These are phyloP conservation scores for Corymbia maculata DNA, from an alignment of 345 rosid species.

Conservation along the genomic window DNA sequence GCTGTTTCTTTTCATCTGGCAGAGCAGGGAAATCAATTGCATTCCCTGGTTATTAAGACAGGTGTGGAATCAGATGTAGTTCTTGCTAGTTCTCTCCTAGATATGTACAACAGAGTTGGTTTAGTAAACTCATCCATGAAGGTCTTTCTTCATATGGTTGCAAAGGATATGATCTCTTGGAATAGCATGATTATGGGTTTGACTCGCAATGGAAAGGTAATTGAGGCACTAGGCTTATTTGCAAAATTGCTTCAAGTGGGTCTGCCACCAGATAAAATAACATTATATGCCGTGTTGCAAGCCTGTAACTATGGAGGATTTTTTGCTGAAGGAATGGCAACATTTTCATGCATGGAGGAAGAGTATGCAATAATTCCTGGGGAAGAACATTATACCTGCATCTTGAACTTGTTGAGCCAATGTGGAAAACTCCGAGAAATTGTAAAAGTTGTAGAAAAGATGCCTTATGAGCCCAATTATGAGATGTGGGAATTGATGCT, in stretches of 20 bases:
- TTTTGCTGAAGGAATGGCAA: slow-evolving; percentile 28
- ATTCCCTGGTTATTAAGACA: slow-evolving; percentile 47
- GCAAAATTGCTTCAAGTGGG: slow-evolving; percentile 21
- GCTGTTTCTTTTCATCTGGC: slow-evolving; percentile 22
- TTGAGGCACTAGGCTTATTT: slow-evolving; percentile 36
- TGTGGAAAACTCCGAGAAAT: slow-evolving; percentile 41
- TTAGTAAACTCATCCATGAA: slow-evolving; percentile 29
- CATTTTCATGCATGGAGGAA: slow-evolving; percentile 52
- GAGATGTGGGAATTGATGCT: slow-evolving; percentile 38
- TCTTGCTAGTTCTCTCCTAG: slow-evolving; percentile 53
- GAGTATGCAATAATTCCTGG: slow-evolving; percentile 22
- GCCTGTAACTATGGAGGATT: slow-evolving; percentile 56
- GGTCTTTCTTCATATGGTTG: slow-evolving; percentile 28
- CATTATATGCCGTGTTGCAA: slow-evolving; percentile 41
- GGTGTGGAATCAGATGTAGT: slow-evolving; percentile 40
- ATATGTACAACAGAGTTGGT: slow-evolving; percentile 56
- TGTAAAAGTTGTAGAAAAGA: slow-evolving; percentile 15
- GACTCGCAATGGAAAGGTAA: slow-evolving; percentile 28
- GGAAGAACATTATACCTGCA: slow-evolving; percentile 47
- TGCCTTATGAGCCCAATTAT: slow-evolving; percentile 35
- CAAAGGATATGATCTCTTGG: slow-evolving; percentile 57
- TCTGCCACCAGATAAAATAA: slow-evolving; percentile 44
- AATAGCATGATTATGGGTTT: slow-evolving; percentile 59
- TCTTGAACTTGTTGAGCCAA: slow-evolving; percentile 40
- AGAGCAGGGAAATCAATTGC: slow-evolving; percentile 52